A percentile compares a stretch with the other conserved stretches of the same genome.
These are phyloP conservation scores for Clarireedia hainanense DNA, from an alignment of 2,329 filamentous ascomycete species.

Conservation along the genomic window DNA sequence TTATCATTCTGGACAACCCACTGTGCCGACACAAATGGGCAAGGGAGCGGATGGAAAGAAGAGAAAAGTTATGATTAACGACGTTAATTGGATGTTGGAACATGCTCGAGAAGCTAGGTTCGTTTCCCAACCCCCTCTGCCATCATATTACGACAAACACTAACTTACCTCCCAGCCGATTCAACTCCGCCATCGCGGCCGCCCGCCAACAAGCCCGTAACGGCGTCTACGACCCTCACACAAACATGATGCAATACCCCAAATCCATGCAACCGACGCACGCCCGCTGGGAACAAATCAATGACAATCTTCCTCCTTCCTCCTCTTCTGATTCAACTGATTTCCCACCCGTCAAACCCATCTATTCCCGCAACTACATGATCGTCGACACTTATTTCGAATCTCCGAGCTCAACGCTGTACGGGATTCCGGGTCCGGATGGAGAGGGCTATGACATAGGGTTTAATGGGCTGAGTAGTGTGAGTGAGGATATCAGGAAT, in stretches of 20 bases:
- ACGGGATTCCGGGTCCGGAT: constrained; percentile 52
- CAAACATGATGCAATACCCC: constrained; percentile 84
- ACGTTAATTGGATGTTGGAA: constrained; percentile 94
- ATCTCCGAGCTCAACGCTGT: constrained; percentile 43
- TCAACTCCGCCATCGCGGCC: constrained; percentile 68
- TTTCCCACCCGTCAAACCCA: constrained; percentile 46
- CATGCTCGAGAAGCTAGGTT: constrained; percentile 88
- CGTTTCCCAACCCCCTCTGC: constrained; percentile 23
- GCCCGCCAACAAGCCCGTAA: constrained; percentile 56
- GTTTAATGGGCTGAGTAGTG: constrained; percentile 50
- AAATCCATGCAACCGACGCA: constrained; percentile 84
- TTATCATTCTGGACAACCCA: constrained; percentile 76
- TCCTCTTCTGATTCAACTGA: constrained; percentile 22
- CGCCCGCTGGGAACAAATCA: constrained; percentile 69
- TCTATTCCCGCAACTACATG: constrained; percentile 53
- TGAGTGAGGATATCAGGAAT: constrained; percentile 57
- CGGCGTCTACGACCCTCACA: constrained; percentile 90
- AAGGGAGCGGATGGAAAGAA: constrained; percentile 74
- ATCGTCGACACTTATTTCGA: constrained; percentile 54
- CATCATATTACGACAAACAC: not conserved
- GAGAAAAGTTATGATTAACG: constrained; percentile 79
- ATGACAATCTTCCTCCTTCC: constrained; percentile 27
- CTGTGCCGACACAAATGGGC: constrained; percentile 65
- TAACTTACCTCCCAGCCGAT: constrained; percentile 49
- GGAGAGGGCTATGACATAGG: constrained; percentile 39